phyloP scores from a whole-genome alignment of 768 basidiomycete genomes.

The Mycena pura region DNA sequence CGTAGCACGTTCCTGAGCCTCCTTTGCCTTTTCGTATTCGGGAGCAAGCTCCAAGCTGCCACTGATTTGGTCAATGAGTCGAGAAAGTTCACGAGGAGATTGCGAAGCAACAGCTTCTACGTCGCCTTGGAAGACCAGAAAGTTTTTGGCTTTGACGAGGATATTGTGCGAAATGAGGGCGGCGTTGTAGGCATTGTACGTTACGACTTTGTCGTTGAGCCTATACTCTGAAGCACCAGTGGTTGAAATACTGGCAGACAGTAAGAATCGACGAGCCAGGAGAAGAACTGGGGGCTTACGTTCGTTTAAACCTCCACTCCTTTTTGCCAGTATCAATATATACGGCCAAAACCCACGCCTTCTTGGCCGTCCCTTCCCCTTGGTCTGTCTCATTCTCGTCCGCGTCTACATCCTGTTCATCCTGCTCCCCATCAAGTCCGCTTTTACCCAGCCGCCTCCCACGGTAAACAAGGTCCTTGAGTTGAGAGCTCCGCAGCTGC shows the following conservation, averaged over 20 bases:
- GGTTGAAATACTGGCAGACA: conserved; percentile 73
- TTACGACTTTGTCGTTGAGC: conserved; percentile 80
- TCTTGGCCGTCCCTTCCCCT: conserved; percentile 86
- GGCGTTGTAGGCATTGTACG: conserved; percentile 88
- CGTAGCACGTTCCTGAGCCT: conserved; percentile 86
- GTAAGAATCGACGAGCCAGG: conserved; percentile 2
- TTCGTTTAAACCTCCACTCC: conserved; percentile 91
- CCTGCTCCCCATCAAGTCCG: conserved; percentile 50
- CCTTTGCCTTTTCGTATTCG: conserved; percentile 90
- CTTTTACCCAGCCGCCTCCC: conserved; percentile 71
- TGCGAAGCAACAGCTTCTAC: conserved; percentile 98
- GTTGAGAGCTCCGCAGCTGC: conserved; percentile 89
- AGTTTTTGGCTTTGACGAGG: conserved; percentile 98
- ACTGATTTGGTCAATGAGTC: conserved; percentile 93
- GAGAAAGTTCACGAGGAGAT: conserved; percentile 86
- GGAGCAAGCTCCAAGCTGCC: conserved; percentile 89
- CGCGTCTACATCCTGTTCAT: conserved; percentile 55
- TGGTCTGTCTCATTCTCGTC: conserved; percentile 58
- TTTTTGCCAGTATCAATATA: conserved; percentile 78
- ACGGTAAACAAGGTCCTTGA: conserved; percentile 96
- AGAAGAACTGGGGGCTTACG: conserved; percentile 59
- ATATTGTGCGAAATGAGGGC: conserved; percentile 91
- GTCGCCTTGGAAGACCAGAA: conserved; percentile 98
- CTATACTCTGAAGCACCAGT: conserved; percentile 91
- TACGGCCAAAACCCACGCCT: conserved; percentile 95